Evolutionary conservation across 768 basidiomycete genomes (phyloP).

Genomic region (Leccinum incarnatum): DNA sequence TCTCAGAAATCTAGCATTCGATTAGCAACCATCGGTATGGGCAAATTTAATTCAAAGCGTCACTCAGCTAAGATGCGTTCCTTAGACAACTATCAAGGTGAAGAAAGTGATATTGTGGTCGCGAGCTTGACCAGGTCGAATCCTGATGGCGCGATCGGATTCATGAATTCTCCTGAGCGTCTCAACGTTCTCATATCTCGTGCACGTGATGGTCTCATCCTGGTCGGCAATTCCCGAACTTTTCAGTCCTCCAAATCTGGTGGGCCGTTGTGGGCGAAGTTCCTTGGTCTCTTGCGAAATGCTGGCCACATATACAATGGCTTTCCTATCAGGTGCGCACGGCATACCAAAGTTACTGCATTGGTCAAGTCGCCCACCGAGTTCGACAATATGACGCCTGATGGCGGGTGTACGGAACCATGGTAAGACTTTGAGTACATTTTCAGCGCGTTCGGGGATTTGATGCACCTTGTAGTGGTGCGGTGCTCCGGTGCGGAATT

Average conservation of each 20-base stretch:
- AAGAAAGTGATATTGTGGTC: conserved; percentile 69
- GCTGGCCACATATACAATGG: conserved; percentile 54
- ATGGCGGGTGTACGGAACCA: conserved; percentile 59
- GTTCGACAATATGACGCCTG: conserved; percentile 52
- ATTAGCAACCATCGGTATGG: conserved; percentile 62
- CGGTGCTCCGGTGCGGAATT: conserved; percentile 45
- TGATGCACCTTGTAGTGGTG: conserved; percentile 37
- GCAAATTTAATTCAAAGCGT: background rate
- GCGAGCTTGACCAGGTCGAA: conserved; percentile 63
- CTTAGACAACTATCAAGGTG: conserved; percentile 74
- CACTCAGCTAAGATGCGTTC: background rate
- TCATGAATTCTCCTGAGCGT: conserved; percentile 69
- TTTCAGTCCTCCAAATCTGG: conserved; percentile 54
- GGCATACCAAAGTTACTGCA: conserved; percentile 44
- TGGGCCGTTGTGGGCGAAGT: conserved; percentile 46
- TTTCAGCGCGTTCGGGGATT: background rate
- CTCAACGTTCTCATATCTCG: conserved; percentile 71
- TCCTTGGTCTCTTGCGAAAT: conserved; percentile 44
- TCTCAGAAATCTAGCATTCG: conserved; percentile 46
- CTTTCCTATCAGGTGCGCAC: conserved; percentile 56
- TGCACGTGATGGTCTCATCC: conserved; percentile 60
- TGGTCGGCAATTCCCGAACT: conserved; percentile 63
- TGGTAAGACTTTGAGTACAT: conserved; percentile 43
- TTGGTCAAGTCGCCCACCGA: conserved; percentile 42
- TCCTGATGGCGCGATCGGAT: conserved; percentile 53